Conservation (phyloP, 768 basidiomycete species). For the Gelatoporia subvermispora region DNA sequence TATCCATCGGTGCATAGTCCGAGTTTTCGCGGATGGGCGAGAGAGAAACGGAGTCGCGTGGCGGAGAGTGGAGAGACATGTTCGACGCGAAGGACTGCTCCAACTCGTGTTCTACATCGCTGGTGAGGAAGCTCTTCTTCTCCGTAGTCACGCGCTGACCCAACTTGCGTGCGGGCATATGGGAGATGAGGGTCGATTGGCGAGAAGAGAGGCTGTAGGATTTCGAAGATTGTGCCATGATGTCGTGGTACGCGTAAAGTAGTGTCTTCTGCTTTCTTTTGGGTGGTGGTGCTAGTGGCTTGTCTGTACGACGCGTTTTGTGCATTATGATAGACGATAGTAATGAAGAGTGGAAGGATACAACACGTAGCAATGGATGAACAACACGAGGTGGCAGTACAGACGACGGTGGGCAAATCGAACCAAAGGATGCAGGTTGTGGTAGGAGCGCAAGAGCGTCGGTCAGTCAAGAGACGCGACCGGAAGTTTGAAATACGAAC, state of each 20-base stretch:
- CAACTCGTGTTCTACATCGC: constrained; percentile 74
- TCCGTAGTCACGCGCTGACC: constrained; percentile 22
- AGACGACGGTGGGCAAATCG: not conserved
- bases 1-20: constrained; percentile 70
- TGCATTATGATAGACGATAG: constrained; percentile 8
- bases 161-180: constrained; percentile 19
- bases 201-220: constrained; percentile 14
- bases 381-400: not conserved
- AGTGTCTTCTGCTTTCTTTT: constrained; percentile 43
- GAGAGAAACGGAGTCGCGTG: constrained; percentile 41
- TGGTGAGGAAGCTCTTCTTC: constrained; percentile 62
- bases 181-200: constrained; percentile 9
- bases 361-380: constrained; percentile 1
- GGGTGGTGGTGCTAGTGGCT: constrained; percentile 34
- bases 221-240: constrained; percentile 17
- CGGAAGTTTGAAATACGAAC: constrained; percentile 13
- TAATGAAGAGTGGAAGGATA: constrained; percentile 7
- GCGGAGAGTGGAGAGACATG: constrained; percentile 74
- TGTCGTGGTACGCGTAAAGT: constrained; percentile 2
- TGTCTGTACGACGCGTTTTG: constrained; percentile 6
- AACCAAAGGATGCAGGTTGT: constrained; percentile 5
- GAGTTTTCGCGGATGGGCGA: constrained; percentile 38
- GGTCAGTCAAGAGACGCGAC: constrained; percentile 4
- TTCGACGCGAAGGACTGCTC: constrained; percentile 81
- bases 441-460: constrained; percentile 7